Evolutionary conservation across 202 grass and related monocot genomes (phyloP).

Genomic region (Setaria viridis): DNA sequence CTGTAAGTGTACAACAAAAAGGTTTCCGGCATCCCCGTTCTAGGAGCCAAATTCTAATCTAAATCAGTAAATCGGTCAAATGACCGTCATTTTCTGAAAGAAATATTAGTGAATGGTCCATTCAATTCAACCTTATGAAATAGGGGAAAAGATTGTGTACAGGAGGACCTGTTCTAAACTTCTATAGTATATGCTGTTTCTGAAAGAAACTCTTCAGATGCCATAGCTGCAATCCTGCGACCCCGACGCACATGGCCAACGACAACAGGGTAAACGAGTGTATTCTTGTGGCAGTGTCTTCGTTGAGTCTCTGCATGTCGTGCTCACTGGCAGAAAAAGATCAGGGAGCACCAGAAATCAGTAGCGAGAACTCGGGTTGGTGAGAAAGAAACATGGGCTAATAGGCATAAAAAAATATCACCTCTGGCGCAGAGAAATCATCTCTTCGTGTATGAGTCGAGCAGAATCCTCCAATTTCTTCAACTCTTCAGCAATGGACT

Average conservation of each 20-base stretch:
- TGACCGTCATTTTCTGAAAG: not conserved
- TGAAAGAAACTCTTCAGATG: conserved; percentile 20
- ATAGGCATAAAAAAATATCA: not conserved
- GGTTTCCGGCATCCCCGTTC: not conserved
- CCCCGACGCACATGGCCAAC: conserved; percentile 8
- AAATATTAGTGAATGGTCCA: not conserved
- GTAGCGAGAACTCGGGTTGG: not conserved
- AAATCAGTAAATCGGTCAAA: not conserved
- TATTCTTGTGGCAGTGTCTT: not conserved
- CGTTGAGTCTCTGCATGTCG: conserved; percentile 5
- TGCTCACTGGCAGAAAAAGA: not conserved
- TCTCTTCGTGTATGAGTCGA: conserved; percentile 23
- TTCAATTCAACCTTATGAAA: not conserved
- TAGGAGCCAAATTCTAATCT: not conserved
- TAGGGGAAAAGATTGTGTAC: not conserved
- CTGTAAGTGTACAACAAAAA: not conserved
- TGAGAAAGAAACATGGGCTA: not conserved
- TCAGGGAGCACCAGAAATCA: not conserved
- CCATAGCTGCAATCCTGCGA: conserved; percentile 15
- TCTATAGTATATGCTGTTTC: conserved; percentile 9
- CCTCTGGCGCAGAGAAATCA: conserved; percentile 14
- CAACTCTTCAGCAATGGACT: not conserved
- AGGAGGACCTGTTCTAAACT: not conserved
- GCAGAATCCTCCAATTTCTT: conserved; percentile 16
- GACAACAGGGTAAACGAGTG: conserved; percentile 2